A percentile compares a stretch with the other conserved stretches of the same genome.
Conservation (phyloP, 2,329 filamentous ascomycete species). For the Talaromyces verruculosus region DNA sequence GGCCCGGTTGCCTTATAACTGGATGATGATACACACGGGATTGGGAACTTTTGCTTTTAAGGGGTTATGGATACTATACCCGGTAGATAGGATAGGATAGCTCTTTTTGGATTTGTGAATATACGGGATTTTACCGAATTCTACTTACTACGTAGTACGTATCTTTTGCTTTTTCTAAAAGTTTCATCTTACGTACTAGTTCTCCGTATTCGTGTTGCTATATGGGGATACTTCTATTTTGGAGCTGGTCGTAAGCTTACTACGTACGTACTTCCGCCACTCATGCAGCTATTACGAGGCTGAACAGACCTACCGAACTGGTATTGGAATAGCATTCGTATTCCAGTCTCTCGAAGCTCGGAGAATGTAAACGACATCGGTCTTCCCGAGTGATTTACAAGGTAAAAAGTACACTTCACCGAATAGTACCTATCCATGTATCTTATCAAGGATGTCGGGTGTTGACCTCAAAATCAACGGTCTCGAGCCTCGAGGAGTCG, state of each 20-base stretch:
- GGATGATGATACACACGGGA: constrained; percentile 12
- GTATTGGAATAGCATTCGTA: neutral
- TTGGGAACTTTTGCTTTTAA: neutral
- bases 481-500: neutral
- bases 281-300: neutral
- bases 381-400: neutral
- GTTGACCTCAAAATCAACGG: neutral
- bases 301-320: neutral
- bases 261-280: neutral
- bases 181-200: neutral
- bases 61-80: constrained; percentile 14
- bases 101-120: neutral
- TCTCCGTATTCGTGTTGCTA: neutral
- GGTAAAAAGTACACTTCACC: neutral
- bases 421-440: neutral
- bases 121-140: neutral
- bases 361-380: neutral
- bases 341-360: neutral
- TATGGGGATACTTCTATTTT: neutral
- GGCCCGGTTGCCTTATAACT: constrained; percentile 12
- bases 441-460: neutral
- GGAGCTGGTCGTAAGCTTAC: neutral
- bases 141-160: neutral
- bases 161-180: neutral
- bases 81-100: neutral